phyloP scores from a whole-genome alignment of 2,329 filamentous ascomycete species.

The Nemania bipapillata region DNA sequence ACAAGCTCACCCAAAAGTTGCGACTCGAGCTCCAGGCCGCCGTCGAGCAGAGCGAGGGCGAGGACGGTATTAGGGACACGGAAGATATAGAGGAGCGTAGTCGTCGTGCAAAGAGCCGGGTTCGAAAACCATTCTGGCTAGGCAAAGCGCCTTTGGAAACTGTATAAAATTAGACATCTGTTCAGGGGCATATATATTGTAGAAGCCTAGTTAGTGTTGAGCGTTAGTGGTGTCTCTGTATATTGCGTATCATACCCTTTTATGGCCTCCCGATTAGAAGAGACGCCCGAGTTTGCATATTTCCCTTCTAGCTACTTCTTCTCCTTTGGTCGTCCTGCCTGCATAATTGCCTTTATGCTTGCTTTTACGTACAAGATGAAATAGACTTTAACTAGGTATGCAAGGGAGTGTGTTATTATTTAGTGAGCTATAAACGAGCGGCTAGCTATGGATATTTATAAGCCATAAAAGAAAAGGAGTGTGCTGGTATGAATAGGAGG shows the following conservation, averaged over 20 bases:
- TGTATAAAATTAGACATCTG: not conserved
- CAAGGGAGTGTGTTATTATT: slow-evolving; percentile 26
- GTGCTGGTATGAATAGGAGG: not conserved
- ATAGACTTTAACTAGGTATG: not conserved
- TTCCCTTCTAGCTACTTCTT: not conserved
- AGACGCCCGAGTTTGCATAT: not conserved
- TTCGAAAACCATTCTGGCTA: not conserved
- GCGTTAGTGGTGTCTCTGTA: not conserved
- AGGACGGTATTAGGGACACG: slow-evolving; percentile 30
- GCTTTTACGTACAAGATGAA: not conserved
- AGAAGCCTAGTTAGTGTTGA: not conserved
- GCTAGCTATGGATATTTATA: slow-evolving; percentile 4
- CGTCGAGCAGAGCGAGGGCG: slow-evolving; percentile 37
- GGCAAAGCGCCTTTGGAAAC: not conserved
- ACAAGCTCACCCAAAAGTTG: slow-evolving; percentile 69
- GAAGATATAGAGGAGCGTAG: slow-evolving; percentile 45
- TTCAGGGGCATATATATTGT: too few species aligned
- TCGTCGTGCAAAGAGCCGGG: slow-evolving; percentile 53
- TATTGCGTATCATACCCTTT: not conserved
- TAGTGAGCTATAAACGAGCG: slow-evolving; percentile 24
- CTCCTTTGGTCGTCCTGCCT: not conserved
- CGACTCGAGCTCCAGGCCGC: slow-evolving; percentile 58
- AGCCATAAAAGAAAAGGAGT: not conserved
- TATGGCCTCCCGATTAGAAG: not conserved
- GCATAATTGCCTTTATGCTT: not conserved